Evolutionary conservation across 179 eudicot species (phyloP).

Genomic region (Silene vulgaris): DNA sequence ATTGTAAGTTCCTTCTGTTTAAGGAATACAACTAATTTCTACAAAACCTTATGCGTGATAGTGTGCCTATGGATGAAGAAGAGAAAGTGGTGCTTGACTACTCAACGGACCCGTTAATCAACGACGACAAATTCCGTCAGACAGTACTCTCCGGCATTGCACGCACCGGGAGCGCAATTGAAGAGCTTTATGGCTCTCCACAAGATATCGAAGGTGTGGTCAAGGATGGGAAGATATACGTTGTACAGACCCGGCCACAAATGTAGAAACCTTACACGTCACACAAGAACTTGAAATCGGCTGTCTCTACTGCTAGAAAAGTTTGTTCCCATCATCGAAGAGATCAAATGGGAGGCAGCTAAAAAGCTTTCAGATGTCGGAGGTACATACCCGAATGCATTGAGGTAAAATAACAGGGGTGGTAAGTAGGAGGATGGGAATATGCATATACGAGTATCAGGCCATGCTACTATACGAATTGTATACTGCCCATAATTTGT

Average conservation of each 20-base stretch:
- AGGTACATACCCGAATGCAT: background rate
- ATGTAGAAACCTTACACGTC: slow-evolving; percentile 39
- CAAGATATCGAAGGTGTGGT: slow-evolving; percentile 98
- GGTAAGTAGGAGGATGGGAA: too few relatives aligned
- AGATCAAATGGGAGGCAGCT: background rate
- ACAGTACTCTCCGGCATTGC: slow-evolving; percentile 73
- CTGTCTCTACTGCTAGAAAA: background rate
- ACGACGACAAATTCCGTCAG: slow-evolving; percentile 53
- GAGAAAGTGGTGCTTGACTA: slow-evolving; percentile 82
- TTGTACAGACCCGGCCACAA: slow-evolving; percentile 94
- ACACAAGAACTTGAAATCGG: background rate
- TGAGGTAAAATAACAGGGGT: background rate
- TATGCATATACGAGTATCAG: too few relatives aligned
- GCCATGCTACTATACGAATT: too few relatives aligned
- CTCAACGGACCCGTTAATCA: slow-evolving; percentile 59
- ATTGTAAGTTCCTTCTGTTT: background rate
- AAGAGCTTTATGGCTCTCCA: slow-evolving; percentile 85
- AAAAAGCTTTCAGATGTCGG: background rate
- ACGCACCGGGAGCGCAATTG: slow-evolving; percentile 69
- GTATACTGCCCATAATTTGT: too few relatives aligned
- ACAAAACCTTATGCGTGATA: slow-evolving; percentile 23
- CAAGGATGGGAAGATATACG: slow-evolving; percentile 65
- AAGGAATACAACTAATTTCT: background rate
- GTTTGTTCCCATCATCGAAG: background rate
- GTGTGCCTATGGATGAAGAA: slow-evolving; percentile 98